Evolutionary conservation across 1,139 yeast genomes (phyloP), one percentile per base, ranked within the genome.

Genomic region (Citeromyces siamensis): DNA sequence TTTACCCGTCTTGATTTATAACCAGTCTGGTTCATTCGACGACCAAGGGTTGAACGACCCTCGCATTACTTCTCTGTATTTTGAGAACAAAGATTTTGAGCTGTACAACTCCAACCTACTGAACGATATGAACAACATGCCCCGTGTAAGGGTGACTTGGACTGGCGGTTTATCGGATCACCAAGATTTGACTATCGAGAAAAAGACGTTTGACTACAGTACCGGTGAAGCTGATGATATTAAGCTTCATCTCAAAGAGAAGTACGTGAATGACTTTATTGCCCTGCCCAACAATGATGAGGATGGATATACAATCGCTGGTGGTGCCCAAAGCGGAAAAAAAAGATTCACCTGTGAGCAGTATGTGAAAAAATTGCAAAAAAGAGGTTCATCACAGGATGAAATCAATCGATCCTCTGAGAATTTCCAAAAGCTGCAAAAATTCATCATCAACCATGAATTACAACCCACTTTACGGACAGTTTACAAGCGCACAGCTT

Each of bases 381-480:
- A 71, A 42, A 69, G 71, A 46, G 78, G 76, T 33, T 62, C 70
- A 34, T 12, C 23, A 6, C 23, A 13, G 9, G 19, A 31, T 17
- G 20, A 32, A 10, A 59, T 80, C 42, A 71, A 70, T 41, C 66
- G 69, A 44, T 66, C 69, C 44, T 66, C 70, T 39, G 55, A 64
- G 17, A 70, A 75, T 41, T 75, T 80, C 41, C 64, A 67, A 34
- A 71, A 71, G 39, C 62, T 86, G 38, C 77, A 77, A 50, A 55
- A 64, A 8, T 83, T 79, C 51, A 77, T 90, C 43, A 56, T 61
- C 34, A 75, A 76, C 39, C 68, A 75, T 47, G 68, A 75, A 41
- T 66, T 90, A 44, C 82, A 84, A 57, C 98, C 98, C 12, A 75
- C 84, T 32, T 60, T 90, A 54, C 76, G 98, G 60, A 74, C 95